phyloP scores from a whole-genome alignment of 805 yeast species.

The Candida anglica region DNA sequence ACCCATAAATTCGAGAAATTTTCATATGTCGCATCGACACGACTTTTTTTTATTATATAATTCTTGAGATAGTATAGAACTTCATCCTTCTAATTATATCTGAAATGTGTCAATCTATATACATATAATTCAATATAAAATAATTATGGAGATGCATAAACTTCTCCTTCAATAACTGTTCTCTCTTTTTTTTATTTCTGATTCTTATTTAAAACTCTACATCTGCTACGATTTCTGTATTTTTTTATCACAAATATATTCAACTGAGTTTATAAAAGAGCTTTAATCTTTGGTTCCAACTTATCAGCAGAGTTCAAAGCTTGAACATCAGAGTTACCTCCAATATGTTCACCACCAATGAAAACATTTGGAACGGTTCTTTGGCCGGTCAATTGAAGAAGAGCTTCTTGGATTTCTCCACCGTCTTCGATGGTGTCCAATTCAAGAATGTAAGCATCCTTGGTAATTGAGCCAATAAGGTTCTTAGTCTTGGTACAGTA shows the following conservation, averaged over 20 bases:
- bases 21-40: no score
- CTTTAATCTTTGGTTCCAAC: constrained; percentile 44
- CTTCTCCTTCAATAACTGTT: no score
- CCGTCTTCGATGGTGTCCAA: constrained; percentile 66
- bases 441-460: constrained; percentile 52
- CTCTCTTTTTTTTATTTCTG: no score
- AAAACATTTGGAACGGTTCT: constrained; percentile 91
- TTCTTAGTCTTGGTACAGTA: constrained; percentile 40
- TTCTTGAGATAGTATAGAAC: background rate
- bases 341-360: constrained; percentile 88
- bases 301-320: constrained; percentile 58
- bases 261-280: constrained; percentile 35
- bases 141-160: no score
- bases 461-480: constrained; percentile 34
- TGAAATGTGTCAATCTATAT: no score
- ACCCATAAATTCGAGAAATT: no score
- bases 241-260: no score
- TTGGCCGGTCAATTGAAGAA: constrained; percentile 78
- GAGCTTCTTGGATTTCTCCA: constrained; percentile 73
- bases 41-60: background rate
- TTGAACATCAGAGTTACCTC: constrained; percentile 91
- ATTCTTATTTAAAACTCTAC: no score
- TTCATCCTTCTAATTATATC: no score
- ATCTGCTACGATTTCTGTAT: no score
- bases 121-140: no score